Evolutionary conservation across 345 rosid species (phyloP).

Genomic region (Bruguiera gymnorhiza): DNA sequence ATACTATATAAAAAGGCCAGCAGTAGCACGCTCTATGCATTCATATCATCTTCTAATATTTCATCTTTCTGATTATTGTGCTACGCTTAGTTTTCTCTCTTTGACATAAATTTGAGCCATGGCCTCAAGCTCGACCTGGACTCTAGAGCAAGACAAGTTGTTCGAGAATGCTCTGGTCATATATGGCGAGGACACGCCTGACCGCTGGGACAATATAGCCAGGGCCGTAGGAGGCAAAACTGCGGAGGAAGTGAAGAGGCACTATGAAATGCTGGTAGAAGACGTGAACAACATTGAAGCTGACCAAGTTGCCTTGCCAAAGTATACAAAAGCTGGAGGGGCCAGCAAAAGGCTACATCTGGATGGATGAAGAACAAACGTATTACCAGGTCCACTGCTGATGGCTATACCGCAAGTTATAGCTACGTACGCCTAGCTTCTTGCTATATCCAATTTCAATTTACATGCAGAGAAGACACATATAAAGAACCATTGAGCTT

Average conservation of each 20-base stretch:
- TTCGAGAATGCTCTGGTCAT: constrained; percentile 52
- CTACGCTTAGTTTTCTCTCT: too few species aligned
- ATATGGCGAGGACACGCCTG: constrained; percentile 41
- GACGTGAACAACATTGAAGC: constrained; percentile 44
- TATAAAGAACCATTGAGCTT: constrained; percentile 1
- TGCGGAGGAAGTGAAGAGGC: constrained; percentile 28
- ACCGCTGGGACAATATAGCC: constrained; percentile 48
- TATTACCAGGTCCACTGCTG: not conserved
- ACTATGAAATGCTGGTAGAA: constrained; percentile 44
- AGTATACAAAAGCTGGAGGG: constrained; percentile 31
- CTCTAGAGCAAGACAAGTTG: constrained; percentile 46
- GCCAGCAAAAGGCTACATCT: constrained; percentile 11
- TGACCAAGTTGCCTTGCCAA: constrained; percentile 46
- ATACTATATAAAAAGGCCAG: constrained; percentile 29
- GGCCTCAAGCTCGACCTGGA: constrained; percentile 45
- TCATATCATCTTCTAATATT: constrained; percentile 5
- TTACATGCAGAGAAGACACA: too few species aligned
- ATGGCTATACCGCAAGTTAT: too few species aligned
- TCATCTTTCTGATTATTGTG: not conserved
- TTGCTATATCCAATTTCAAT: not conserved
- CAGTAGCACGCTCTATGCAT: constrained; percentile 1
- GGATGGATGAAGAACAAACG: constrained; percentile 34
- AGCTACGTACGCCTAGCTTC: not conserved
- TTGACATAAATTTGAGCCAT: constrained; percentile 6
- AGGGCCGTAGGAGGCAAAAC: constrained; percentile 40